phyloP scores from a whole-genome alignment of 1,284 basidiomycete species.

The Cystobasidium pallidum region DNA sequence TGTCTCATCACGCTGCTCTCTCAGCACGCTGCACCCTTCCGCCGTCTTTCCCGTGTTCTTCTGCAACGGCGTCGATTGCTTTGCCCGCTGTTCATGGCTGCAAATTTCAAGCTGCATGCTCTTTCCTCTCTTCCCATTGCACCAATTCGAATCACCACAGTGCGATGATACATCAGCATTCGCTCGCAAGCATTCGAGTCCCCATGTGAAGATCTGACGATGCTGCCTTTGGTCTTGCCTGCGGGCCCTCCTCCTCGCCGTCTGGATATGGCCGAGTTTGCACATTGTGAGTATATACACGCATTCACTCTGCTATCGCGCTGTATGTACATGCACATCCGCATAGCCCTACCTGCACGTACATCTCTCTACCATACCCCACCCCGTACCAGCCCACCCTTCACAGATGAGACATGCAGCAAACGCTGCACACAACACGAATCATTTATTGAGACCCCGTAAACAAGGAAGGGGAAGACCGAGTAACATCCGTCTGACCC shows the following conservation, averaged over 20 bases:
- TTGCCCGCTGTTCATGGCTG: neutral
- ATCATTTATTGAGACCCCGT: slow-evolving; percentile 21
- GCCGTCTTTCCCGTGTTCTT: too few species aligned
- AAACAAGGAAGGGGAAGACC: neutral
- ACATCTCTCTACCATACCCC: neutral
- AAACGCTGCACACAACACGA: slow-evolving; percentile 30
- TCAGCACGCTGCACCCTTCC: too few species aligned
- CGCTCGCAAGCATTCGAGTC: neutral
- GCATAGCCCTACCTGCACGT: too few species aligned
- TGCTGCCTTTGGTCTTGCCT: neutral
- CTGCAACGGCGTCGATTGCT: too few species aligned
- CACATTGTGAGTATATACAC: neutral
- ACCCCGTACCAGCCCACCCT: neutral
- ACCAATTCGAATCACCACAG: too few species aligned
- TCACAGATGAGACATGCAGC: slow-evolving; percentile 21
- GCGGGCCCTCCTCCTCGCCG: neutral
- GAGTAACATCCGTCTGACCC: neutral
- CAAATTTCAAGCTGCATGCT: slow-evolving; percentile 18
- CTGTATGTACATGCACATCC: too few species aligned
- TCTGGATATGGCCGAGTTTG: neutral
- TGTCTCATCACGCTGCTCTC: too few species aligned
- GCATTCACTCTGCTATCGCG: neutral
- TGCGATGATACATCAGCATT: too few species aligned
- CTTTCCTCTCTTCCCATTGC: slow-evolving; percentile 3
- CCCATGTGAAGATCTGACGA: neutral